Conservation (phyloP, 2,329 filamentous ascomycete genomes). For the Talaromyces sp. region DNA sequence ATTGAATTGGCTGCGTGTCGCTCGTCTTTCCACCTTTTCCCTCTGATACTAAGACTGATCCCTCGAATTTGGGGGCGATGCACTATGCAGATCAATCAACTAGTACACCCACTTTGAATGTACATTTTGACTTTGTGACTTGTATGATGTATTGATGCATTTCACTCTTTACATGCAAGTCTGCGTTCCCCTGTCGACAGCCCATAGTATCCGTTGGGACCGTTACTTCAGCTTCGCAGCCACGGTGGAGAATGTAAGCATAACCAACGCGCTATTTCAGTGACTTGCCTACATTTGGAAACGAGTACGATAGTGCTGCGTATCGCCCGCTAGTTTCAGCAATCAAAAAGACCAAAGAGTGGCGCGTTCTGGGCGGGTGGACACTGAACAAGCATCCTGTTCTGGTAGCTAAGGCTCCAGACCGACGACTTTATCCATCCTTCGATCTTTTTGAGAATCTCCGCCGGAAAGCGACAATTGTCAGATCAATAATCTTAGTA, state of each 20-base stretch:
- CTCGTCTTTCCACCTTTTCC: background rate
- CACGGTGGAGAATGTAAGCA: background rate
- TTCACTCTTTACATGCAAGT: background rate
- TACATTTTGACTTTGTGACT: background rate
- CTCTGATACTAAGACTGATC: too few relatives aligned
- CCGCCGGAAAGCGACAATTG: background rate
- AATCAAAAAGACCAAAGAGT: background rate
- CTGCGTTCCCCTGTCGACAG: background rate
- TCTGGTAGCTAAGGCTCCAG: background rate
- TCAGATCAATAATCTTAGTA: background rate
- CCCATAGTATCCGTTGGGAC: background rate
- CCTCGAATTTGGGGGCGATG: constrained; percentile 4
- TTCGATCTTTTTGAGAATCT: background rate
- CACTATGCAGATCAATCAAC: background rate
- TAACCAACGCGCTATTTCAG: background rate
- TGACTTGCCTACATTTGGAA: background rate
- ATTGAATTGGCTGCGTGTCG: background rate
- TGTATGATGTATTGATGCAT: background rate
- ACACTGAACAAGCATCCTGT: background rate
- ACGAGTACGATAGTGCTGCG: background rate
- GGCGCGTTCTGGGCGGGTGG: background rate
- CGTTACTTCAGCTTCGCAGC: background rate
- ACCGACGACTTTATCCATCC: background rate
- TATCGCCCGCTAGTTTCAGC: background rate
- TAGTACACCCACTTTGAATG: background rate